Evolutionary conservation across 352 stramenopile species (phyloP), one percentile per base, ranked within the genome.

Genomic region (Phytophthora capsici): DNA sequence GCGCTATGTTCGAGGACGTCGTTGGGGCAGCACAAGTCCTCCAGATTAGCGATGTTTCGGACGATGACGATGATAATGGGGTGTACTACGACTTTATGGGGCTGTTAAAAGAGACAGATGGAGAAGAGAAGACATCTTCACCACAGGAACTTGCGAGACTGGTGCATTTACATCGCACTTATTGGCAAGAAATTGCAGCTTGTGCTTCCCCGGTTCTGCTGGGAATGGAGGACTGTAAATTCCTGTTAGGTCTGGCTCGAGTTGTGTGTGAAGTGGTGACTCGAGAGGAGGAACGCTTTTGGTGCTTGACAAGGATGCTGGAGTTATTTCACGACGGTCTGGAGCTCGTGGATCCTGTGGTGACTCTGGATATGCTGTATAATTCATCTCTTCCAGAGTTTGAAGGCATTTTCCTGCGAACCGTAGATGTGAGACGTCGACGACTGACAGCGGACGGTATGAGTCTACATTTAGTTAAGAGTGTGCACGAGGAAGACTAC

Each of bases 1-100:
- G 71, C 19, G 25, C 55, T 2, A 95, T 95, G 80, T 91, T 88
- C 53, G 67, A 80, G 9, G 87, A 95, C 49, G 45, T 93, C 3
- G 68, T 85, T 22, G 70, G 69, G 0, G 84, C 87, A 1, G 71
- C 67, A 6, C 63, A 73, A n/a, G 75, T 82, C 46, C 68, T 94
- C 12, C 74, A 86, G 9, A n/a, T 38, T 30, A 70, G 69, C 50
- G 46, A 72, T 38, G 50, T 49, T 36, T 47, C 22, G 5, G 63
- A 66, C 4, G 47, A 45, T 9, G 55, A 69, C 17, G 57, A 71
- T 41, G 23, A 25, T 17, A 40, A 40, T 9, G 56, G 44, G 16
- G 55, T 60, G 1, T 65, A 49, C 40, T 66, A 75, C 20, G 59
- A 75, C 17, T 78, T 75, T 20, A 56, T 57, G 19, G 57, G 46